Conservation (phyloP, 257 asterid genomes). For the Agastache rugosa region DNA sequence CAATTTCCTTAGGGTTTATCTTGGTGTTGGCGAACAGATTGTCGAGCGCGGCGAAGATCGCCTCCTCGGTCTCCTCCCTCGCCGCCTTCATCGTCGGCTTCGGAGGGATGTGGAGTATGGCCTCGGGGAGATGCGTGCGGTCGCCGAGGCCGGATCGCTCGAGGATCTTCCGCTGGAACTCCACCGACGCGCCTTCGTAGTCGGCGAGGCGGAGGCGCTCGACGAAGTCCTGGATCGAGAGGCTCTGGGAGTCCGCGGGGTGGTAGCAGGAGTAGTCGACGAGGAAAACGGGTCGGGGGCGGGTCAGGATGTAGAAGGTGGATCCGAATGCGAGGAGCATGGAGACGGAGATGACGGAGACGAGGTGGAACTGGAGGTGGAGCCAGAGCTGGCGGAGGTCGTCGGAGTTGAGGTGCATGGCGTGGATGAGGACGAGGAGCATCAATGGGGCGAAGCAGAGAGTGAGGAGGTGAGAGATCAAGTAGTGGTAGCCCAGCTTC, state of each 20-base stretch:
- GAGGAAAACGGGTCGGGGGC: constrained; percentile 63
- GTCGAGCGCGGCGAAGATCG: constrained; percentile 61
- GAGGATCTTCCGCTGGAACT: constrained; percentile 62
- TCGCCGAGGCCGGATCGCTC: constrained; percentile 74
- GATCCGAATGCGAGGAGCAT: constrained; percentile 60
- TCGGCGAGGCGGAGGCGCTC: constrained; percentile 49
- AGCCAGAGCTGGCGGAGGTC: constrained; percentile 56
- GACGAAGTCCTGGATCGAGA: constrained; percentile 44
- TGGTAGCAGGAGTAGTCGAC: constrained; percentile 64
- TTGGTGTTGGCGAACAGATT: constrained; percentile 51
- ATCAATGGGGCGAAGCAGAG: constrained; percentile 59
- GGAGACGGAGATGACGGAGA: constrained; percentile 51
- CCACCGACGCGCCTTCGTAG: constrained; percentile 56
- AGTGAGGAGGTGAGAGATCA: constrained; percentile 58
- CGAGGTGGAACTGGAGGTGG: constrained; percentile 60
- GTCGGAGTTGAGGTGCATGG: constrained; percentile 53
- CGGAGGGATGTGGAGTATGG: constrained; percentile 60
- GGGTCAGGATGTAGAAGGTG: constrained; percentile 60
- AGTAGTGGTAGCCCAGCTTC: constrained; percentile 71
- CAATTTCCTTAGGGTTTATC: constrained; percentile 57
- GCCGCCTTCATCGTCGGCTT: constrained; percentile 63
- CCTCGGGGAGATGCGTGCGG: constrained; percentile 60
- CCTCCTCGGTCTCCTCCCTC: constrained; percentile 64
- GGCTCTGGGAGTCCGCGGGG: constrained; percentile 46
- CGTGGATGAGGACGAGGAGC: constrained; percentile 45